Base-by-base conservation (phyloP, 2,329 filamentous ascomycete species). In the Sporothrix schenckii region DNA sequence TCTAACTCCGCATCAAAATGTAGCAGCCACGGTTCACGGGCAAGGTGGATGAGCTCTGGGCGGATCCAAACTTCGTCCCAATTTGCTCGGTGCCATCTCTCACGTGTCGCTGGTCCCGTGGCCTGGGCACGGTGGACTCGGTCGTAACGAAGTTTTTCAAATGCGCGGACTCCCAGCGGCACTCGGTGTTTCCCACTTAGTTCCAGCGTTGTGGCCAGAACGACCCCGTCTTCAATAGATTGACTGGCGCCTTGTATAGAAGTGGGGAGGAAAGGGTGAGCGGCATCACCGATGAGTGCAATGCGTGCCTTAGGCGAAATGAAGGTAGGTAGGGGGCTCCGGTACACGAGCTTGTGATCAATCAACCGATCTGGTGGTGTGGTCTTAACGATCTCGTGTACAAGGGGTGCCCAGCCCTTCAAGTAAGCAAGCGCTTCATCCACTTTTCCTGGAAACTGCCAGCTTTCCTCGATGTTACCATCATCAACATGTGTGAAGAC, bases 31-130 rank as follows among this genome's bases (percentile, higher is more conserved):
- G 80, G 80, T 73, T 85, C 83, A 50, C 83, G 78, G 13, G 80
- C 77, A 66, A 85, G 75, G 69, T 83, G 80, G 73, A 85, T 78
- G 24, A 78, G 79, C 71, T 81, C 77, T 0, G 82, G 83, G 66
- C 83, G 77, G 72, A 80, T 78, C 74, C 80, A 80, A n/a, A 83
- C 81, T 30, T 79, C 80, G 41, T 77, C 78, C 79, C 82, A 85
- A 75, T 84, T 81, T 9, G 83, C 83, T 75, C 82, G 83, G 76
- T 86, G 84, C 84, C 83, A 86, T 76, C 81, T 81, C 72, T 84
- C 82, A 44, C 83, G 77, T 1, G 83, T 83, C 65, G 79, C 78
- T 69, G 83, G 80, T 5, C 83, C 83, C 24, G 80, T 84, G 72
- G 82, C 81, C 77, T 85, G 83, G 16, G 83, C 81, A 39, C 78